These are phyloP conservation scores for Plasmodium gallinaceum DNA, from an alignment of 169 alveolate genomes.

Conservation along the genomic window DNA sequence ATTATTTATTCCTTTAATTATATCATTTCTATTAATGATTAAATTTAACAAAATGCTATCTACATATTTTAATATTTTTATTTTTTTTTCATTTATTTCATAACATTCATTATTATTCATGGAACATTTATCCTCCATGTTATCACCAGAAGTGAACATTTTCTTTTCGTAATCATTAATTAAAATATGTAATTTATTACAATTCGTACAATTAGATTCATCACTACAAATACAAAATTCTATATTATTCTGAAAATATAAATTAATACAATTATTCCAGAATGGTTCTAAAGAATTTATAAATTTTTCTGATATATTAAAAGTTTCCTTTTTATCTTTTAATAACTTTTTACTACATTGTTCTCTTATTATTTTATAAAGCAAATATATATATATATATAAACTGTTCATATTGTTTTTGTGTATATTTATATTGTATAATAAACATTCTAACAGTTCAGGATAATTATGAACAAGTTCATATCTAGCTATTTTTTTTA, in stretches of 20 bases:
- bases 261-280: slow-evolving; percentile 48
- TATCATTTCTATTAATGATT: slow-evolving; percentile 43
- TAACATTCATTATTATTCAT: not conserved
- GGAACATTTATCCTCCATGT: not conserved
- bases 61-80: slow-evolving; percentile 34
- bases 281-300: slow-evolving; percentile 34
- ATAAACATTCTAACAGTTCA: slow-evolving; percentile 26
- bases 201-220: slow-evolving; percentile 33
- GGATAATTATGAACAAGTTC: slow-evolving; percentile 70
- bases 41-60: slow-evolving; percentile 59
- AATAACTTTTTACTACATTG: slow-evolving; percentile 65
- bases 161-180: slow-evolving; percentile 18
- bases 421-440: slow-evolving; percentile 22
- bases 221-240: slow-evolving; percentile 36
- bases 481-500: slow-evolving; percentile 62
- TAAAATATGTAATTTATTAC: slow-evolving; percentile 9
- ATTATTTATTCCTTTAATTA: not conserved
- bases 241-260: slow-evolving; percentile 6
- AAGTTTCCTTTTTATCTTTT: slow-evolving; percentile 71
- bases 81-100: slow-evolving; percentile 23
- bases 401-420: slow-evolving; percentile 18
- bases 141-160: not conserved
- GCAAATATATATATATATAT: slow-evolving; percentile 32
- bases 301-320: slow-evolving; percentile 32
- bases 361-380: slow-evolving; percentile 54